phyloP scores from a whole-genome alignment of 2,329 filamentous ascomycete species.

The Fusarium sacchari region DNA sequence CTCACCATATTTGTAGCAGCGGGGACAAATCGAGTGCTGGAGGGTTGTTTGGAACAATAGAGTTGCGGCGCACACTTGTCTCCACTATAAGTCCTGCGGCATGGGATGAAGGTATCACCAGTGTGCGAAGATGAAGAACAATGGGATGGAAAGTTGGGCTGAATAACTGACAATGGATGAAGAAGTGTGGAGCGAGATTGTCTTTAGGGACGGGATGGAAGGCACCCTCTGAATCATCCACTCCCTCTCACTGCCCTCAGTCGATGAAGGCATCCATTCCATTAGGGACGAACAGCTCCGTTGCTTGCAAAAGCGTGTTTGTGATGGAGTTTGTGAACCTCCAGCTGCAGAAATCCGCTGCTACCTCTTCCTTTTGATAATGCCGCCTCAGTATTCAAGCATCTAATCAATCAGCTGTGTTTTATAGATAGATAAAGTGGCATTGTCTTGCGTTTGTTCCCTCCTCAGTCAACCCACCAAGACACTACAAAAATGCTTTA shows the following conservation, averaged over 20 bases:
- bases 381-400: background rate
- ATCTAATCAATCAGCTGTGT: background rate
- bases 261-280: background rate
- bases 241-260: background rate
- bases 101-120: background rate
- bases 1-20: slow-evolving; percentile 5
- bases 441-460: background rate
- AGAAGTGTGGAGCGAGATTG: background rate
- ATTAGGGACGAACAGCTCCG: background rate
- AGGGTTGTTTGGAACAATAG: background rate
- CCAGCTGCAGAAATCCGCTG: background rate
- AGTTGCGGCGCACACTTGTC: background rate
- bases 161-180: background rate
- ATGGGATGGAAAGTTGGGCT: background rate
- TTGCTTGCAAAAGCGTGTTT: background rate
- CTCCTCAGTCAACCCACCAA: background rate
- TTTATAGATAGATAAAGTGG: background rate
- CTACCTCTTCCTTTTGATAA: background rate
- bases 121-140: background rate
- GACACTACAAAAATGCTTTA: background rate
- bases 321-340: background rate
- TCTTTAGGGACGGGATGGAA: background rate
- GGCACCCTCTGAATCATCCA: background rate
- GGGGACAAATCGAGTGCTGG: background rate
- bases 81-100: background rate